phyloP scores from a whole-genome alignment of 805 yeast species.

The Kodamaea nitidulidarum region DNA sequence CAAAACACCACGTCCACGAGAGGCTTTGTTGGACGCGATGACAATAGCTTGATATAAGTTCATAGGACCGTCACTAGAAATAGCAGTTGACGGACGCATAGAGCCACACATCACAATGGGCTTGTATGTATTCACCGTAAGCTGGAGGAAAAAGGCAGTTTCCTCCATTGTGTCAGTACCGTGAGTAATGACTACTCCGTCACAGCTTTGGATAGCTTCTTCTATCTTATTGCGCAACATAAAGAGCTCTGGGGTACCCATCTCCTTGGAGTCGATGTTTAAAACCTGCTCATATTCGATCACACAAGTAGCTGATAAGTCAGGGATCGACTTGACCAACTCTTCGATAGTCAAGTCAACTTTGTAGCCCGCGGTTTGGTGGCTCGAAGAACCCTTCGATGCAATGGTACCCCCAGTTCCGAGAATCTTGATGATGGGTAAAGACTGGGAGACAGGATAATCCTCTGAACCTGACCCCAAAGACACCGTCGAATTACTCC shows the following conservation, averaged over 20 bases:
- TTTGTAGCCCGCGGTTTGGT: slow-evolving; percentile 52
- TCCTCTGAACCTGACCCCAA: slow-evolving; percentile 12
- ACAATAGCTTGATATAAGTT: slow-evolving; percentile 66
- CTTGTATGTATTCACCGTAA: slow-evolving; percentile 39
- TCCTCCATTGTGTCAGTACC: slow-evolving; percentile 72
- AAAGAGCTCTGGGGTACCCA: slow-evolving; percentile 44
- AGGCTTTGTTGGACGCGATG: slow-evolving; percentile 50
- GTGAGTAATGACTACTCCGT: slow-evolving; percentile 64
- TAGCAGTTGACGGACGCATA: slow-evolving; percentile 69
- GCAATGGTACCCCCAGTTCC: slow-evolving; percentile 64
- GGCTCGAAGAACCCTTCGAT: slow-evolving; percentile 44
- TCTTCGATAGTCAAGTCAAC: slow-evolving; percentile 52
- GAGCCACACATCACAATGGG: slow-evolving; percentile 70
- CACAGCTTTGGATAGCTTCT: slow-evolving; percentile 41
- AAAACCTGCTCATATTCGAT: slow-evolving; percentile 60
- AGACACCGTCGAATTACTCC: slow-evolving; percentile 29
- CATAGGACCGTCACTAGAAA: slow-evolving; percentile 72
- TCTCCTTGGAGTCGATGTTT: slow-evolving; percentile 59
- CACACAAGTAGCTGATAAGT: slow-evolving; percentile 49
- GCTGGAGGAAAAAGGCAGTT: slow-evolving; percentile 60
- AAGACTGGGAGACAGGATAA: slow-evolving; percentile 8
- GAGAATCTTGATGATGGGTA: slow-evolving; percentile 44
- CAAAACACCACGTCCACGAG: slow-evolving; percentile 55
- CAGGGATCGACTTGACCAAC: slow-evolving; percentile 51
- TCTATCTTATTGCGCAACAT: slow-evolving; percentile 45